phyloP scores from a whole-genome alignment of 257 asterid genomes.

The Galeopsis tetrahit region DNA sequence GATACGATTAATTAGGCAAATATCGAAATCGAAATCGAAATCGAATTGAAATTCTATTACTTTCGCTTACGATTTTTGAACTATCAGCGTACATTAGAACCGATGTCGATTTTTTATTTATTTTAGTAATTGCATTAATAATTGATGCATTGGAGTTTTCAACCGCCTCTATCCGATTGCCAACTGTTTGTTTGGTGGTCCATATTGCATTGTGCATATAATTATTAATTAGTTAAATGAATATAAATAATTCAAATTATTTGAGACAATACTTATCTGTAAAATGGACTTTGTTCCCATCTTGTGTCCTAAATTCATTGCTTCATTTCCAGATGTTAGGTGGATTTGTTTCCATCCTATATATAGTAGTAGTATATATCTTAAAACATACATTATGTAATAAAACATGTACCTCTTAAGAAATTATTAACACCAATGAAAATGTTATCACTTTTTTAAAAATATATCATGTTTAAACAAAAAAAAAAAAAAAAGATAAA shows the following conservation, averaged over 20 bases:
- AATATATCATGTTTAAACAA: no score
- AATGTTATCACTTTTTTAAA: no score
- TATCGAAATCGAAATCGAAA: no score
- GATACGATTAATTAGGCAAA: background rate
- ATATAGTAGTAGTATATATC: no score
- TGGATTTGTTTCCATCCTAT: background rate
- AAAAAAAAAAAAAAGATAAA: no score
- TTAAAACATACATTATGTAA: no score
- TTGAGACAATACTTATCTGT: background rate
- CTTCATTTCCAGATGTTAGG: background rate
- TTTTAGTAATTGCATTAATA: background rate
- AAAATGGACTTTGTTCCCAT: background rate
- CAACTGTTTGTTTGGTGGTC: background rate
- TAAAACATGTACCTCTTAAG: no score
- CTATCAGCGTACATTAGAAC: no score
- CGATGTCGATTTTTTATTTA: no score
- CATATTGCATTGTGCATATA: background rate
- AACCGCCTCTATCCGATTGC: slow-evolving; percentile 20
- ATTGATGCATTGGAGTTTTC: slow-evolving; percentile 24
- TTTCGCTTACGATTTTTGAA: no score
- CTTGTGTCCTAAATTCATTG: slow-evolving; percentile 11
- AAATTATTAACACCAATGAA: no score
- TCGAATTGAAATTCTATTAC: no score
- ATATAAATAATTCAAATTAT: background rate
- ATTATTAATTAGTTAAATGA: background rate